Evolutionary conservation across 768 basidiomycete species (phyloP).

Genomic region (Artomyces pyxidatus): DNA sequence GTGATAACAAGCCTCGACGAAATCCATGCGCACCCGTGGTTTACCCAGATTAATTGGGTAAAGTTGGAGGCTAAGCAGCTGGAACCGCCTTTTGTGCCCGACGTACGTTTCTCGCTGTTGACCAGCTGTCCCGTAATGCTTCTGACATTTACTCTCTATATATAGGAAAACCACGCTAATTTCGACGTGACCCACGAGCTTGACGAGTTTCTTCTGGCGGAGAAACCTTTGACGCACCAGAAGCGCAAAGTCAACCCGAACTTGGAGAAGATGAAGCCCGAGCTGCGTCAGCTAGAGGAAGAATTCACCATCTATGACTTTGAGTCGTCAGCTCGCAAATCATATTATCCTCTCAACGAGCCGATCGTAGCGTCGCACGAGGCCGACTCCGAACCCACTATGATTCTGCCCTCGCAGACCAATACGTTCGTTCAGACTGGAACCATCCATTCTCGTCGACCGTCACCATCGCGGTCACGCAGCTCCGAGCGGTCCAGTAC

Average conservation of each 20-base stretch:
- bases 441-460: slow-evolving; percentile 1
- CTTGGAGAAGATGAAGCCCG: slow-evolving; percentile 82
- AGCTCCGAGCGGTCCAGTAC: slow-evolving; percentile 1
- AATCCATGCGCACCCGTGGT: slow-evolving; percentile 81
- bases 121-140: background rate
- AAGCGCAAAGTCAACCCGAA: slow-evolving; percentile 87
- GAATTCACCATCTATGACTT: slow-evolving; percentile 94
- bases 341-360: slow-evolving; percentile 86
- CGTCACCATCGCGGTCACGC: slow-evolving; percentile 1
- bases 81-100: slow-evolving; percentile 83
- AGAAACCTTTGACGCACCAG: slow-evolving; percentile 93
- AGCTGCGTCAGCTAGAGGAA: slow-evolving; percentile 88
- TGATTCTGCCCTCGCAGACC: slow-evolving; percentile 10
- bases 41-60: slow-evolving; percentile 75
- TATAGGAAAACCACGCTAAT: slow-evolving; percentile 90
- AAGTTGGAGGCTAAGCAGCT: slow-evolving; percentile 58
- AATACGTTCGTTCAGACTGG: slow-evolving; percentile 11
- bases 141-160: slow-evolving; percentile 5
- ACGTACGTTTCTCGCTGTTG: slow-evolving; percentile 51
- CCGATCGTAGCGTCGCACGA: slow-evolving; percentile 29
- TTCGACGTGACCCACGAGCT: slow-evolving; percentile 97
- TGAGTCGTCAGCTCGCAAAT: slow-evolving; percentile 56
- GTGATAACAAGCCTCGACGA: slow-evolving; percentile 67
- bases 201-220: slow-evolving; percentile 94
- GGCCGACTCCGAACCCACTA: background rate